Percentiles rank a stretch among this genome's conserved stretches.
phyloP scores from a whole-genome alignment of 2,329 filamentous ascomycete species.

The Botrytis pseudocinerea region DNA sequence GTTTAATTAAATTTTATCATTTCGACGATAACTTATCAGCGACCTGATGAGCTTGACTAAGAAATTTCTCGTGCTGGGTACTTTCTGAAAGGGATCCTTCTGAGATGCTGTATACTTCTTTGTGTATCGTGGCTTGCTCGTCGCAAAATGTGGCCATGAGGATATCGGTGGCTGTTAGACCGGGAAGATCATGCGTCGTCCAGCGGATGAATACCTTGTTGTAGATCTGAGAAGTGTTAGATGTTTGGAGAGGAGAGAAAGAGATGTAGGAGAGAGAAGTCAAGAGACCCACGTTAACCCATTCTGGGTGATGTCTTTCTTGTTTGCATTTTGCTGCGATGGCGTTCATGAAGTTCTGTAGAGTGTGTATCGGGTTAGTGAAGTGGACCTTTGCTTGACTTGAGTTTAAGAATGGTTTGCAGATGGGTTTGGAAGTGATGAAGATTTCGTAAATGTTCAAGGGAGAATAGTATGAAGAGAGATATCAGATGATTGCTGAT shows the following conservation, averaged over 20 bases:
- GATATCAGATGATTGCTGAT: background rate
- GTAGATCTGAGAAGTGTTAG: slow-evolving; percentile 55
- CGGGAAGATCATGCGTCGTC: slow-evolving; percentile 69
- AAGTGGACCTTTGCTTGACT: background rate
- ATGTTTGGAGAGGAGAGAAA: background rate
- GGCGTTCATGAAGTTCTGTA: slow-evolving; percentile 74
- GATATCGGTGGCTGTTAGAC: slow-evolving; percentile 65
- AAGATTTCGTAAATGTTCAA: background rate
- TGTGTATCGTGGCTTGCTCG: background rate
- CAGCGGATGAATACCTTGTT: slow-evolving; percentile 70
- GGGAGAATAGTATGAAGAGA: background rate
- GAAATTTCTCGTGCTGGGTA: background rate
- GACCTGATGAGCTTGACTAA: background rate
- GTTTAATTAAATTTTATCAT: background rate
- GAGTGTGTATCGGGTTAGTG: slow-evolving; percentile 9
- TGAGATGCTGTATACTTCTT: background rate
- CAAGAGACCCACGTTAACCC: slow-evolving; percentile 62
- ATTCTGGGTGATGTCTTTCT: slow-evolving; percentile 72
- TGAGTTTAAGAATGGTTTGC: background rate
- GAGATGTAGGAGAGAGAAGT: background rate
- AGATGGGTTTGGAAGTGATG: background rate
- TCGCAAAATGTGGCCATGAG: slow-evolving; percentile 62
- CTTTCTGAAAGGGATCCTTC: background rate
- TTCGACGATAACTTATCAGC: background rate
- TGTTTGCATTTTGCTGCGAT: slow-evolving; percentile 67